These are phyloP conservation scores for Hypoxylon sp. DNA, from an alignment of 2,329 filamentous ascomycete genomes.

Conservation along the genomic window DNA sequence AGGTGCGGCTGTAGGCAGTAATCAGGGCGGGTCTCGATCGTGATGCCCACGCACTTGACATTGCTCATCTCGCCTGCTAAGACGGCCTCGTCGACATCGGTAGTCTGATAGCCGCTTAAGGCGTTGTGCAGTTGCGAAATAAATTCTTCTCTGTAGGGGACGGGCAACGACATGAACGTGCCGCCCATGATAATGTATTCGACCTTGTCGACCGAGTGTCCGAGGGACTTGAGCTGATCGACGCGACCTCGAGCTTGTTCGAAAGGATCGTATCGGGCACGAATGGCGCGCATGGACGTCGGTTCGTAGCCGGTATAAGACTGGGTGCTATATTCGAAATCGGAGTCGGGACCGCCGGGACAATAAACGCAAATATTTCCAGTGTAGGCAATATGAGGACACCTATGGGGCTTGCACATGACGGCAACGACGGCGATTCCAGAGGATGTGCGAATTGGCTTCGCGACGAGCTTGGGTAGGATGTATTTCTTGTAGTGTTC, in stretches of 20 bases:
- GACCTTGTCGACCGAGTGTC: slow-evolving; percentile 98
- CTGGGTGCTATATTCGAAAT: slow-evolving; percentile 99
- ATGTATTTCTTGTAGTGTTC: slow-evolving; percentile 99
- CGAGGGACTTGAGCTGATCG: slow-evolving; percentile 94
- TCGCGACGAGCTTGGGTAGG: slow-evolving; percentile 93
- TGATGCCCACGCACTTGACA: slow-evolving; percentile 97
- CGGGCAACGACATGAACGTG: slow-evolving; percentile 96
- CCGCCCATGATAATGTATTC: slow-evolving; percentile 99
- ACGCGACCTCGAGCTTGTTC: slow-evolving; percentile 96
- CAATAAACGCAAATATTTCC: slow-evolving; percentile 99
- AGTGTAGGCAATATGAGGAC: slow-evolving; percentile 97
- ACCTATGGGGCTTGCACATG: slow-evolving; percentile 99
- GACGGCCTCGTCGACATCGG: slow-evolving; percentile 94
- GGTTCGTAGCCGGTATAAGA: slow-evolving; percentile 99
- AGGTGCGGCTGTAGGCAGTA: slow-evolving; percentile 97
- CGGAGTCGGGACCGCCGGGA: slow-evolving; percentile 95
- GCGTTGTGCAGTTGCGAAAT: slow-evolving; percentile 97
- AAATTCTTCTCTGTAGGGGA: slow-evolving; percentile 91
- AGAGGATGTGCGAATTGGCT: slow-evolving; percentile 94
- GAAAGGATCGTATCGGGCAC: slow-evolving; percentile 96
- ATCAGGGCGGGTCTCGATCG: slow-evolving; percentile 96
- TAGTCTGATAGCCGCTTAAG: slow-evolving; percentile 93
- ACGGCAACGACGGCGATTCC: slow-evolving; percentile 98
- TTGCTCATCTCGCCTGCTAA: slow-evolving; percentile 95
- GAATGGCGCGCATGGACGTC: slow-evolving; percentile 97